A percentile compares a stretch with the other conserved stretches of the same genome.
These are phyloP conservation scores for Vaccinium vitisidaea DNA, from an alignment of 148 eudicot genomes.

Conservation along the genomic window DNA sequence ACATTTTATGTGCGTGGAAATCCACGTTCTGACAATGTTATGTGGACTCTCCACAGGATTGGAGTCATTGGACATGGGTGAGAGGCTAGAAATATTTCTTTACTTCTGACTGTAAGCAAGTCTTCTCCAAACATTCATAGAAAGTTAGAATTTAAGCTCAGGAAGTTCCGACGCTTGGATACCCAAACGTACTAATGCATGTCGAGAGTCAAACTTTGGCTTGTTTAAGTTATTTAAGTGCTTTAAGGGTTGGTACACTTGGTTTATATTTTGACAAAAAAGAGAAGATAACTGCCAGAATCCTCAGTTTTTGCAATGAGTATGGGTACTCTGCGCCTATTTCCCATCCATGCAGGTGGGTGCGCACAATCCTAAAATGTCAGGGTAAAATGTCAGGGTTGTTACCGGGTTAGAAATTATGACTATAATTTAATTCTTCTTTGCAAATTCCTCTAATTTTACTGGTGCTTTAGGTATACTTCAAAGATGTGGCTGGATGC, in stretches of 20 bases:
- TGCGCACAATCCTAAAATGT: background rate
- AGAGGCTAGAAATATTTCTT: background rate
- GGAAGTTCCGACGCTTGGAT: background rate
- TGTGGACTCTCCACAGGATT: background rate
- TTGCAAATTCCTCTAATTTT: background rate
- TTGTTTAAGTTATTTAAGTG: background rate
- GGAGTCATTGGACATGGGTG: background rate
- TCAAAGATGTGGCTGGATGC: constrained; percentile 74
- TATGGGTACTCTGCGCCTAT: background rate
- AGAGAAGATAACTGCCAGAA: background rate
- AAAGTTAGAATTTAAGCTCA: background rate
- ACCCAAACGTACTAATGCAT: background rate
- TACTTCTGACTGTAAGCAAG: background rate
- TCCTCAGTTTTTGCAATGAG: background rate
- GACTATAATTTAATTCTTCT: background rate
- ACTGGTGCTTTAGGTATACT: constrained; percentile 36
- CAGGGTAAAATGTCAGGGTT: background rate
- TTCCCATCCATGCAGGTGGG: background rate
- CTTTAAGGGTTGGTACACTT: background rate
- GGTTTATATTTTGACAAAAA: background rate
- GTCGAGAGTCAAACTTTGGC: no score
- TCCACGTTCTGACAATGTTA: background rate
- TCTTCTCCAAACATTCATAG: background rate
- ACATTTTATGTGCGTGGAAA: background rate
- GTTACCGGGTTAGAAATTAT: background rate